Conservation (phyloP, 345 rosid species). For the Turritis glabra region DNA sequence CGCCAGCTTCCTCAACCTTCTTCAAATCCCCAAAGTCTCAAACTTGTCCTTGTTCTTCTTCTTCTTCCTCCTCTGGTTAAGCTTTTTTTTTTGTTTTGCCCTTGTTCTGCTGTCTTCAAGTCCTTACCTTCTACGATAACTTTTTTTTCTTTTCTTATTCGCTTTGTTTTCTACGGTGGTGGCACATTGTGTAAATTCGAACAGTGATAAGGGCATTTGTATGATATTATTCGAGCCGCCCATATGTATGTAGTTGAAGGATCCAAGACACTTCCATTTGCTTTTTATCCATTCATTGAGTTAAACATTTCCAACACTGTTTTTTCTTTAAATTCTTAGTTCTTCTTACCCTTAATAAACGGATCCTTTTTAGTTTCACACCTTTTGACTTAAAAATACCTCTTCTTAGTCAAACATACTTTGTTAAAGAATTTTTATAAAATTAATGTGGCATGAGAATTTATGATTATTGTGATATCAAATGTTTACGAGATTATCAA, state of each 20-base stretch:
- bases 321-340: background rate
- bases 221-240: slow-evolving; percentile 43
- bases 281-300: background rate
- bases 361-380: slow-evolving; percentile 23
- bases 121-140: slow-evolving; percentile 44
- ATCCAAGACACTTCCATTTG: slow-evolving; percentile 55
- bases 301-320: background rate
- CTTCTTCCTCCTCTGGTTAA: slow-evolving; percentile 20
- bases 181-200: slow-evolving; percentile 60
- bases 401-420: background rate
- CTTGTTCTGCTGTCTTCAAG: slow-evolving; percentile 14
- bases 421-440: background rate
- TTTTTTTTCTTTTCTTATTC: slow-evolving; percentile 12
- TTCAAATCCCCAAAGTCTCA: background rate
- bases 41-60: slow-evolving; percentile 30
- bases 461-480: background rate
- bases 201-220: slow-evolving; percentile 35
- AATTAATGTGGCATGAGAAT: background rate
- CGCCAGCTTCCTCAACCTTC: background rate
- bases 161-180: slow-evolving; percentile 33
- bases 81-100: slow-evolving; percentile 8
- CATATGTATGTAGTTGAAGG: slow-evolving; percentile 50
- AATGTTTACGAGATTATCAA: background rate
- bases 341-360: background rate
- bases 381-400: background rate